Base-by-base conservation (phyloP, 108 stramenopile genomes). In the Poteriospumella lacustris region DNA sequence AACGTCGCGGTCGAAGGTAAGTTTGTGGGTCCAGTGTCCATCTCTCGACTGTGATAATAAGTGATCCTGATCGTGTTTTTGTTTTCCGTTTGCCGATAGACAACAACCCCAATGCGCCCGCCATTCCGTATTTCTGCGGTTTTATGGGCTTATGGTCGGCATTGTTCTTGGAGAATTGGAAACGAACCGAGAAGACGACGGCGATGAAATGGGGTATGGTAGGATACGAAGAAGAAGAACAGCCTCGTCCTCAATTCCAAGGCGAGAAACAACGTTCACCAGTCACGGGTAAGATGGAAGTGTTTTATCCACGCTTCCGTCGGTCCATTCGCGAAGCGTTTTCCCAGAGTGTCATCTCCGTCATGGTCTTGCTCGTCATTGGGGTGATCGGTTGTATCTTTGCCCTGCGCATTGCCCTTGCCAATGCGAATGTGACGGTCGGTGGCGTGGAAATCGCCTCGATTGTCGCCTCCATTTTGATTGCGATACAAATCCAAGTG, bases 161-260 rank as follows among this genome's bases (percentile, higher is more conserved):
- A 5, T 19, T 83, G 1, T 84, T 84, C 79, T 59, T 82, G 1
- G 84, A 84, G 44, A 80, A 62, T 79, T 84, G 81, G 81, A 83
- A 83, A 47, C 47, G 84, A n/a, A 83, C 70, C 58, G 58, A 84
- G 80, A 72, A 73, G 29, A 68, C 28, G 34, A 80, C 73, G 41
- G 80, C 82, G 2, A 83, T 84, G 84, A 59, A 38, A 0, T 85
- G 84, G 84, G 84, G 84, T 43, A 85, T 79, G 76, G 41, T 44
- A 0, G 84, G 83, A 39, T 83, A 70, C 39, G 84, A 85, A 79
- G 80, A 80, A 52, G 40, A 77, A 34, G 84, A 85, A 76, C 82
- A 83, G 12, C 42, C 60, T 0, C 59, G 84, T 12, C 84, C 84
- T 33, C 78, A 81, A 42, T 85, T 83, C 58, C 31, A 42, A 29